Evolutionary conservation across 2,329 filamentous ascomycete species (phyloP), one percentile per base, ranked within the genome.

Genomic region (Pestalotiopsis sp.): DNA sequence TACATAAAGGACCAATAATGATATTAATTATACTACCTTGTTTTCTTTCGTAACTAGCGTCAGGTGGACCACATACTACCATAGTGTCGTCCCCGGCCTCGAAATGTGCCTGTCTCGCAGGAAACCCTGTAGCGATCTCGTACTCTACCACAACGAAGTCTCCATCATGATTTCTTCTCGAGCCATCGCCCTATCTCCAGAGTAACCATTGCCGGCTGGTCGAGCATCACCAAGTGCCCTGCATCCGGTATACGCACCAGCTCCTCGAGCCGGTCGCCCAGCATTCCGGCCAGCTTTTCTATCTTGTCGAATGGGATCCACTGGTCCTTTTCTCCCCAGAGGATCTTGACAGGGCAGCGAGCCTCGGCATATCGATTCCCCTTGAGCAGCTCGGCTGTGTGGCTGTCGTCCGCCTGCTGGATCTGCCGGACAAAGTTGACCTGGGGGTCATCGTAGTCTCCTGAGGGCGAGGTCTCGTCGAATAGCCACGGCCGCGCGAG

Each of bases 391-490:
- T 66, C 63, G 5, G 63, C 63, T 23, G 63, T 66, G 9, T 66
- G 63, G n/a, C 23, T 23, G 20, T 66, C 63, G 45, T 66, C 17
- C 3, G 49, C 20, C 49, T 66, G 63, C 63, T 58, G 14, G 14
- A 66, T 66, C 25, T 66, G 63, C 49, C 63, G 36, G 20, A 66
- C 63, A 39, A 66, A 66, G 49, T 58, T 66, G 20, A n/a, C n/a
- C n/a, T n/a, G n/a, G n/a, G n/a, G n/a, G n/a, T n/a, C n/a, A n/a
- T n/a, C n/a, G n/a, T n/a, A n/a, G n/a, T n/a, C n/a, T n/a, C n/a
- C n/a, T n/a, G n/a, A n/a, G n/a, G n/a, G n/a, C n/a, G n/a, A 13
- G 27, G 12, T 41, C 9, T 13, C 14, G 3, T 14, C 12, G 14
- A 23, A 7, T 14, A 66, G 45, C 63, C 49, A 66, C 2, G 63